These are phyloP conservation scores for Auriscalpium orientale DNA, from an alignment of 768 basidiomycete genomes.

Conservation along the genomic window DNA sequence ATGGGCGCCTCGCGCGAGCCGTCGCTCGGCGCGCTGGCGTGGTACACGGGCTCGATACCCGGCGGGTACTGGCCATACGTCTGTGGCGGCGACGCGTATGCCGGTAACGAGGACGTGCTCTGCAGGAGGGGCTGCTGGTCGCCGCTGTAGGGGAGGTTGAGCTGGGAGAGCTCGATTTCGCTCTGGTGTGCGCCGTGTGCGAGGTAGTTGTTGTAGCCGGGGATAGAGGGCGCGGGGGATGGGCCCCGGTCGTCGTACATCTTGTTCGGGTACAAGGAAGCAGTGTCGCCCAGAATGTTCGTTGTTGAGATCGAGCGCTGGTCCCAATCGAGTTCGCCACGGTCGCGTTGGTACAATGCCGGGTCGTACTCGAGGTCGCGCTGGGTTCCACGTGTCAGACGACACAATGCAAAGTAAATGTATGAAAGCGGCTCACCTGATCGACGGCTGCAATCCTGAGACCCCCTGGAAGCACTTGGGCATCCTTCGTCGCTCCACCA, in stretches of 20 bases:
- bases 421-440: conserved; percentile 37
- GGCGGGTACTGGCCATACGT: conserved; percentile 28
- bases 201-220: conserved; percentile 54
- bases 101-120: conserved; percentile 3
- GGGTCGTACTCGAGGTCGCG: conserved; percentile 79
- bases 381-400: conserved; percentile 22
- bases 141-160: conserved; percentile 34
- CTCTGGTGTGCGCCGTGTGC: conserved; percentile 35
- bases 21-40: conserved; percentile 31
- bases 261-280: conserved; percentile 35
- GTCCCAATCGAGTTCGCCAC: conserved; percentile 88
- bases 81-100: conserved; percentile 17
- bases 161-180: conserved; percentile 47
- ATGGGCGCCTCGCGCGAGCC: conserved; percentile 52
- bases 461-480: conserved; percentile 68
- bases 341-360: conserved; percentile 66
- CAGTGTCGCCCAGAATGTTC: conserved; percentile 39
- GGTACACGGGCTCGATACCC: conserved; percentile 34
- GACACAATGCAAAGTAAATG: not conserved
- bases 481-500: conserved; percentile 69
- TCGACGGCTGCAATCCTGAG: conserved; percentile 78
- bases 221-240: conserved; percentile 31
- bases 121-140: conserved; percentile 56
- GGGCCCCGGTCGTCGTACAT: conserved; percentile 32
- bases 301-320: conserved; percentile 63